Percentiles rank a stretch among this genome's conserved stretches.
phyloP scores from a whole-genome alignment of 164 flowering plant species.

The Protea cynaroides region DNA sequence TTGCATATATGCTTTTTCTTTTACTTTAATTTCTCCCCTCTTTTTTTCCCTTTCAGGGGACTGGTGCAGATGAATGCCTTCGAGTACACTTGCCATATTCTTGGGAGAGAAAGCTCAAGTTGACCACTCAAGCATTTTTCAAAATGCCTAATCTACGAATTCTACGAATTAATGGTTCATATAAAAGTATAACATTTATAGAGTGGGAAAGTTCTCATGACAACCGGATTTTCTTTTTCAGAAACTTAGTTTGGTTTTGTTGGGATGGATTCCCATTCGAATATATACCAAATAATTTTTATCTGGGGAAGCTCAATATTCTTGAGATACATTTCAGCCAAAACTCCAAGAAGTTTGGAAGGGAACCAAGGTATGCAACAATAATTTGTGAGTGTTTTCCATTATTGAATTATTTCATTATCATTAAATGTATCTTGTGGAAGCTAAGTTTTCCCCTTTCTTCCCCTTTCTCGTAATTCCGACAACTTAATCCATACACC shows the following conservation, averaged over 20 bases:
- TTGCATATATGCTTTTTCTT: no score
- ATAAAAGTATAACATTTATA: not conserved
- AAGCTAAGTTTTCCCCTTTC: not conserved
- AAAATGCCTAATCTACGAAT: conserved; percentile 15
- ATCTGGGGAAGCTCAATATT: not conserved
- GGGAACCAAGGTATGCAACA: not conserved
- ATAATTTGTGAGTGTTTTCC: no score
- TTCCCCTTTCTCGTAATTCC: no score
- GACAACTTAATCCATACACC: no score
- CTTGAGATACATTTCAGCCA: not conserved
- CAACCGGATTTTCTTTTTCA: not conserved
- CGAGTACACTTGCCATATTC: not conserved
- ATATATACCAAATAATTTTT: conserved; percentile 11
- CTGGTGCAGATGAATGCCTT: not conserved
- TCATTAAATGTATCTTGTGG: no score
- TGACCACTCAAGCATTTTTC: conserved; percentile 5
- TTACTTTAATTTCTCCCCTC: no score
- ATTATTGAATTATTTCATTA: no score
- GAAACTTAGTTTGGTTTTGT: conserved; percentile 7
- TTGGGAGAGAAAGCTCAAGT: not conserved
- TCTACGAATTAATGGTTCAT: conserved; percentile 4
- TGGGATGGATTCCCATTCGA: conserved; percentile 17
- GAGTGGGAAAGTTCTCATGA: not conserved
- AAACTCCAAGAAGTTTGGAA: conserved; percentile 3
- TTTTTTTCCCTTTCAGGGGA: conserved; percentile 1